Evolutionary conservation across 768 basidiomycete species (phyloP).

Genomic region (Exsudoporus frostii): DNA sequence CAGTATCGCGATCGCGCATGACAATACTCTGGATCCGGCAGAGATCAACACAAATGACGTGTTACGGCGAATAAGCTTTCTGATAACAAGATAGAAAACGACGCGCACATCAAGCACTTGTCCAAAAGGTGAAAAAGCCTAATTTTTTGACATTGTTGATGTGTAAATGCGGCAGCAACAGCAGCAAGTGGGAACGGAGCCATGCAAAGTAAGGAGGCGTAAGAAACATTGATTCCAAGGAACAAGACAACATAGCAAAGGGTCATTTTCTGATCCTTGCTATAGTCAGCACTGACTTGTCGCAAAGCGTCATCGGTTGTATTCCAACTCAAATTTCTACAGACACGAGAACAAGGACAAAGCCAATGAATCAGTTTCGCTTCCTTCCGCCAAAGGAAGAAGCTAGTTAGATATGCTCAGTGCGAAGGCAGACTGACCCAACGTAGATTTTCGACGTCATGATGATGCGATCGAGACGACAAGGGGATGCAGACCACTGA

Average conservation of each 20-base stretch:
- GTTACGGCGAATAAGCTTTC: constrained; percentile 21
- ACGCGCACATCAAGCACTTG: constrained; percentile 88
- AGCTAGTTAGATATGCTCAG: constrained; percentile 43
- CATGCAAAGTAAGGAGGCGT: constrained; percentile 29
- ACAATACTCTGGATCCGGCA: constrained; percentile 73
- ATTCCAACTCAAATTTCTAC: constrained; percentile 94
- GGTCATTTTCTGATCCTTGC: constrained; percentile 22
- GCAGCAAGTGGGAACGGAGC: constrained; percentile 17
- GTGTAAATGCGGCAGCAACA: constrained; percentile 20
- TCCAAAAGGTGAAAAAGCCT: constrained; percentile 85
- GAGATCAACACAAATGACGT: constrained; percentile 30
- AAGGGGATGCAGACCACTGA: constrained; percentile 28
- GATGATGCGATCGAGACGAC: constrained; percentile 26
- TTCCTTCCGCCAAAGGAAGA: constrained; percentile 42
- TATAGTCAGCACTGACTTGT: constrained; percentile 69
- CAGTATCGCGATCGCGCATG: constrained; percentile 98
- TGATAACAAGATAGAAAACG: constrained; percentile 29
- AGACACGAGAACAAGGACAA: constrained; percentile 40
- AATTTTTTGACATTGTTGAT: constrained; percentile 23
- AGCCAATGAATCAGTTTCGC: constrained; percentile 54
- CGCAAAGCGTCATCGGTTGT: constrained; percentile 91
- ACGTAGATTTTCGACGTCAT: constrained; percentile 85
- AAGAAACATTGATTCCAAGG: constrained; percentile 31
- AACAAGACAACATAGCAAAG: constrained; percentile 47
- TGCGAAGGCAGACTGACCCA: constrained; percentile 80